These are phyloP conservation scores for Nidula microcarpa DNA, from an alignment of 768 basidiomycete genomes.

Conservation along the genomic window DNA sequence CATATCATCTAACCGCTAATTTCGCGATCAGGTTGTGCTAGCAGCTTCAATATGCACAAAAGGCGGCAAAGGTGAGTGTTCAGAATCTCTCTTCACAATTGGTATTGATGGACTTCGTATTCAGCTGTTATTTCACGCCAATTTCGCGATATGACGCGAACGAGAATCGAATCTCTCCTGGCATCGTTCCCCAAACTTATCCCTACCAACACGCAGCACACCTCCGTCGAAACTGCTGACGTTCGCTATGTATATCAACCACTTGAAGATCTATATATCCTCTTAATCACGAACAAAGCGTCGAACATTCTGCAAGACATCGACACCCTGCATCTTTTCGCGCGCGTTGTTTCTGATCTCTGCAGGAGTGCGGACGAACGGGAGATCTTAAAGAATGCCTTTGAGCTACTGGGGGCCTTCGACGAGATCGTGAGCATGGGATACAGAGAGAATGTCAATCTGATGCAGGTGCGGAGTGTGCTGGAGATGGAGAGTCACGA, in stretches of 20 bases:
- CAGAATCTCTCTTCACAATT: background rate
- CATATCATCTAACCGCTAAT: background rate
- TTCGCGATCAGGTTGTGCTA: constrained; percentile 68
- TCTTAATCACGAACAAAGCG: constrained; percentile 97
- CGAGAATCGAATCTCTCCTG: constrained; percentile 92
- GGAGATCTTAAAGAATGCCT: constrained; percentile 86
- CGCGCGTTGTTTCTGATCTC: constrained; percentile 90
- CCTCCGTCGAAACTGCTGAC: constrained; percentile 92
- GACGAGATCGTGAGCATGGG: constrained; percentile 95
- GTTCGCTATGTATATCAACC: constrained; percentile 97
- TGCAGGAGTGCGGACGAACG: constrained; percentile 84
- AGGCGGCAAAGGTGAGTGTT: constrained; percentile 78
- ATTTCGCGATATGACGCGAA: constrained; percentile 89
- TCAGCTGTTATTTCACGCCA: constrained; percentile 94
- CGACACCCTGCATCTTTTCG: constrained; percentile 91
- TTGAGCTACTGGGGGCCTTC: constrained; percentile 92
- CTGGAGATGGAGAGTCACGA: constrained; percentile 91
- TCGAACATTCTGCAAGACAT: constrained; percentile 99
- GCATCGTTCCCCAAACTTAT: constrained; percentile 98
- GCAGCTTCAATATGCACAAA: constrained; percentile 96
- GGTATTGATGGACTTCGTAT: background rate
- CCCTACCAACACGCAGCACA: constrained; percentile 91
- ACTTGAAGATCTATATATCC: constrained; percentile 93
- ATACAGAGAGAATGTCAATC: constrained; percentile 73
- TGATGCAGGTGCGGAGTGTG: constrained; percentile 75